Evolutionary conservation across 2,329 filamentous ascomycete species (phyloP).

Genomic region (Alternaria ethzedia): DNA sequence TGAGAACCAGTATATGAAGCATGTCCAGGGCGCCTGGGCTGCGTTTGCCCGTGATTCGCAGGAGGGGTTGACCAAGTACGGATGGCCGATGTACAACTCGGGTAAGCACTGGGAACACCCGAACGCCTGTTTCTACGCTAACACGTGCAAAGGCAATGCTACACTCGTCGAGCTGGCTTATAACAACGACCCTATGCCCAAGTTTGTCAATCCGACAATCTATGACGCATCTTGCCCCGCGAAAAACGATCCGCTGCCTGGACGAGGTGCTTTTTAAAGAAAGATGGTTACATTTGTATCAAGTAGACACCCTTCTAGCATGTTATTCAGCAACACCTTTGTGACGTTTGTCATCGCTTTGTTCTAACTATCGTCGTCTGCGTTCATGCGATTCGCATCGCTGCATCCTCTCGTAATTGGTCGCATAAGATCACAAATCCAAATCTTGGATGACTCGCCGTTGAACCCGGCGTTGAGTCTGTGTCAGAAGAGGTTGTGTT

Average conservation of each 20-base stretch:
- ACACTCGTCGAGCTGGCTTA: conserved; percentile 31
- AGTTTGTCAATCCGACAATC: conserved; percentile 24
- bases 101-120: conserved; percentile 11
- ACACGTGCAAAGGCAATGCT: conserved; percentile 10
- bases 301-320: neutral
- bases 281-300: neutral
- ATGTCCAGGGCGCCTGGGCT: conserved; percentile 37
- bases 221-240: conserved; percentile 31
- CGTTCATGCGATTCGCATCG: neutral
- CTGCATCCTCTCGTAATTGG: neutral
- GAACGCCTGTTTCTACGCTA: neutral
- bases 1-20: conserved; percentile 40
- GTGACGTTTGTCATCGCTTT: neutral
- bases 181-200: conserved; percentile 22
- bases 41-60: conserved; percentile 45
- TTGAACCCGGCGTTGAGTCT: neutral
- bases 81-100: conserved; percentile 38
- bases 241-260: conserved; percentile 33
- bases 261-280: conserved; percentile 29
- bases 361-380: neutral
- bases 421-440: neutral
- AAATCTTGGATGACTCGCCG: neutral
- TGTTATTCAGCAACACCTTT: neutral
- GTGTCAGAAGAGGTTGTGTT: neutral
- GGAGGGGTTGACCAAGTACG: conserved; percentile 35